A percentile compares a stretch with the other conserved stretches of the same genome.
Evolutionary conservation across 176 grass and related monocot genomes (phyloP).

Genomic region (Eremochloa ophiuroides): DNA sequence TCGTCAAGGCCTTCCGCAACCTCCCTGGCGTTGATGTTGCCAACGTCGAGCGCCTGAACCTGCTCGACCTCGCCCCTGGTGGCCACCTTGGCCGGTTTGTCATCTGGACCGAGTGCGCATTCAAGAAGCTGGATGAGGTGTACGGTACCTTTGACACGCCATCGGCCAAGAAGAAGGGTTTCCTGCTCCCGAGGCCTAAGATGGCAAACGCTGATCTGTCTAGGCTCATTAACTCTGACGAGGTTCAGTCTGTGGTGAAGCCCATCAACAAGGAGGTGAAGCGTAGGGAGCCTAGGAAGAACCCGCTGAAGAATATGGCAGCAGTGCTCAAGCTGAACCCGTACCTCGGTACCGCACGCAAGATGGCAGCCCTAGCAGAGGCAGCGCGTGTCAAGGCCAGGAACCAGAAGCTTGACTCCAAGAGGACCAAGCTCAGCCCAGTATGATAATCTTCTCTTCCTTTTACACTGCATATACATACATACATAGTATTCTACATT

Average conservation of each 20-base stretch:
- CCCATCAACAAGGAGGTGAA: conserved; percentile 82
- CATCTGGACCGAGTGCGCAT: conserved; percentile 86
- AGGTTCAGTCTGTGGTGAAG: conserved; percentile 82
- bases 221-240: conserved; percentile 86
- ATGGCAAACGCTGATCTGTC: conserved; percentile 74
- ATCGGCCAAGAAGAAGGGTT: conserved; percentile 76
- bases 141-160: conserved; percentile 63
- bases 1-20: conserved; percentile 88
- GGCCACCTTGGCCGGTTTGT: conserved; percentile 82
- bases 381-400: conserved; percentile 63
- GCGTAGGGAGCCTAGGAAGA: conserved; percentile 66
- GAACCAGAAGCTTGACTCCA: conserved; percentile 69
- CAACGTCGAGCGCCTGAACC: conserved; percentile 83
- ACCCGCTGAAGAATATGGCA: conserved; percentile 70
- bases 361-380: conserved; percentile 79
- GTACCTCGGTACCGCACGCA: conserved; percentile 63
- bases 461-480: not conserved
- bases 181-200: conserved; percentile 73
- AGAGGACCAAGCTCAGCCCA: conserved; percentile 50
- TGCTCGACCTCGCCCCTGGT: conserved; percentile 81
- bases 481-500: not conserved
- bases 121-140: conserved; percentile 83
- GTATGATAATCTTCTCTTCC: conserved; percentile 5
- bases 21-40: conserved; percentile 75
- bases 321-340: conserved; percentile 80